phyloP scores from a whole-genome alignment of 768 basidiomycete species.

The Termitomyces sp. region DNA sequence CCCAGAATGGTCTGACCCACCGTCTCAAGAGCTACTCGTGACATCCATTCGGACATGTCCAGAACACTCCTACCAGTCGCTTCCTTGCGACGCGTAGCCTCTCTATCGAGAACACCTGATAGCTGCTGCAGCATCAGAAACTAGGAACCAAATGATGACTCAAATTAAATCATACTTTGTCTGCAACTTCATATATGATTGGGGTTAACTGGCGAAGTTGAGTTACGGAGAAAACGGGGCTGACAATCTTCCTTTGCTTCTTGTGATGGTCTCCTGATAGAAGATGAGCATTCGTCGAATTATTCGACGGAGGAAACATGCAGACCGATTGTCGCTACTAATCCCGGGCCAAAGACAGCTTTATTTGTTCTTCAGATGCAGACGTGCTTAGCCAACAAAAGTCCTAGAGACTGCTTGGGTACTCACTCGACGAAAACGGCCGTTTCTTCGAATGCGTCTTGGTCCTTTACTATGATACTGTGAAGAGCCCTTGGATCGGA shows the following conservation, averaged over 20 bases:
- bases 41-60: conserved; percentile 44
- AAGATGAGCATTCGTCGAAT: background rate
- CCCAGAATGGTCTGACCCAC: conserved; percentile 39
- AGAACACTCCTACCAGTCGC: conserved; percentile 20
- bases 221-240: conserved; percentile 39
- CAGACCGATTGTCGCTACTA: conserved; percentile 35
- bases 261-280: conserved; percentile 37
- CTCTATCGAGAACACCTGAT: conserved; percentile 21
- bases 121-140: conserved; percentile 17
- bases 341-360: conserved; percentile 41
- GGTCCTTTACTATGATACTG: conserved; percentile 42
- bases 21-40: conserved; percentile 37
- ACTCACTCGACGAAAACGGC: conserved; percentile 38
- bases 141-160: background rate
- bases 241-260: conserved; percentile 43
- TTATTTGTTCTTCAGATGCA: conserved; percentile 30
- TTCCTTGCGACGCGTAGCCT: conserved; percentile 11
- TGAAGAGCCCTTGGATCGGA: conserved; percentile 45
- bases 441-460: conserved; percentile 42
- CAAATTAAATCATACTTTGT: conserved; percentile 29
- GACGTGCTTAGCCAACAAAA: background rate
- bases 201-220: conserved; percentile 41
- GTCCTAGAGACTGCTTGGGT: background rate
- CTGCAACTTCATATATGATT: conserved; percentile 37
- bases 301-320: background rate